Conservation (phyloP, 495 filamentous ascomycete species). For the Trichoderma reesei region DNA sequence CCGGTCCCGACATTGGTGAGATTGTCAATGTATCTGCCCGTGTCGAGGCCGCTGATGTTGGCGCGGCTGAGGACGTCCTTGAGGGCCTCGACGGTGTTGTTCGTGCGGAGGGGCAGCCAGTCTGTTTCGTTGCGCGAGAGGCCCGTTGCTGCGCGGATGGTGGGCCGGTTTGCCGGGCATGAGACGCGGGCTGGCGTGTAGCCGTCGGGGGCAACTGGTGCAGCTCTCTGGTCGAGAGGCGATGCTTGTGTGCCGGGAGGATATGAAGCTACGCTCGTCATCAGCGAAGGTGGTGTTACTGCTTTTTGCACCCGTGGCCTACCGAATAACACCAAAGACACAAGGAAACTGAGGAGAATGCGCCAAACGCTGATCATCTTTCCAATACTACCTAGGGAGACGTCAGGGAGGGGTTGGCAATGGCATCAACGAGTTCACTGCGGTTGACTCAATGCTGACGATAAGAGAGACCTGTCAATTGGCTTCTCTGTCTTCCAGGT, state of each 20-base stretch:
- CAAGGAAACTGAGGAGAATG: background rate
- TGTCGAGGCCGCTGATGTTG: conserved; percentile 69
- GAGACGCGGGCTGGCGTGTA: conserved; percentile 45
- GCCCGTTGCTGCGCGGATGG: conserved; percentile 39
- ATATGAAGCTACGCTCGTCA: background rate
- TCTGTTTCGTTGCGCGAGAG: conserved; percentile 58
- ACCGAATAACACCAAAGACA: background rate
- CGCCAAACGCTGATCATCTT: background rate
- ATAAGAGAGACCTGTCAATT: too few relatives aligned
- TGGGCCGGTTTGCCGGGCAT: conserved; percentile 40
- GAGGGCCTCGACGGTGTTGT: conserved; percentile 53
- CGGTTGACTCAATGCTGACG: too few relatives aligned
- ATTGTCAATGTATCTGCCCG: conserved; percentile 52
- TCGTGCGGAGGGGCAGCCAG: conserved; percentile 50
- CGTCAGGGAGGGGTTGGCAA: background rate
- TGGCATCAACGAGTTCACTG: too few relatives aligned
- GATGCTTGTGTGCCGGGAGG: background rate
- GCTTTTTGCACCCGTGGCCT: background rate
- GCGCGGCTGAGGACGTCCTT: conserved; percentile 62
- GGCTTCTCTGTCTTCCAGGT: too few relatives aligned
- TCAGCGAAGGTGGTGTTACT: background rate
- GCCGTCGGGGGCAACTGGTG: conserved; percentile 18
- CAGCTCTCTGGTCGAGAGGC: background rate
- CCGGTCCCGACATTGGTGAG: conserved; percentile 37
- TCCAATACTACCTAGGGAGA: background rate